A percentile compares a stretch with the other conserved stretches of the same genome.
These are phyloP conservation scores for Russula sp. DNA, from an alignment of 768 basidiomycete genomes.

Conservation along the genomic window DNA sequence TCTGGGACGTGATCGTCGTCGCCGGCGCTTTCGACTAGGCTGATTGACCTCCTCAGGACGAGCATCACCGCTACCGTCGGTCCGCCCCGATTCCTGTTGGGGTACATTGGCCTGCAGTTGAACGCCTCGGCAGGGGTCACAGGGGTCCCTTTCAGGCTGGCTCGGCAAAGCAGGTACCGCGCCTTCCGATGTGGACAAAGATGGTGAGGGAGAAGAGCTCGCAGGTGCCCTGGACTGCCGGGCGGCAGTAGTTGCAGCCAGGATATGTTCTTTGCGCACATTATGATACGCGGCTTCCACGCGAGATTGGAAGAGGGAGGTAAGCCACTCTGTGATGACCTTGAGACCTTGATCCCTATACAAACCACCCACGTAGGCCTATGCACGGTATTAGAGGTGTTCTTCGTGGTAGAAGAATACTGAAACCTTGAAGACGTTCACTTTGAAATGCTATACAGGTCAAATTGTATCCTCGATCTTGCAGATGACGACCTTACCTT, in stretches of 20 bases:
- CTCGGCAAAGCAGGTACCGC: not conserved
- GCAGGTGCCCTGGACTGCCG: not conserved
- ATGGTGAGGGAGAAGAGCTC: not conserved
- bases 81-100: not conserved
- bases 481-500: not conserved
- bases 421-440: constrained; percentile 8
- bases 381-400: not conserved
- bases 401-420: not conserved
- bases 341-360: constrained; percentile 3
- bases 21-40: not conserved
- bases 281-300: not conserved
- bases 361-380: constrained; percentile 10
- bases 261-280: not conserved
- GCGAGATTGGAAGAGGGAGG: not conserved
- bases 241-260: not conserved
- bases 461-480: not conserved
- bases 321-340: constrained; percentile 1
- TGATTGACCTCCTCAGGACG: not conserved
- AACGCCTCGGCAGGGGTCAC: not conserved
- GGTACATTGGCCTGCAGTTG: not conserved
- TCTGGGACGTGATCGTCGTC: not conserved
- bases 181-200: not conserved
- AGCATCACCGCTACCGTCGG: not conserved
- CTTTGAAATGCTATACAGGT: not conserved
- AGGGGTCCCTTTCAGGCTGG: not conserved